Conservation (phyloP, 2,329 filamentous ascomycete species). For the Ophiocordyceps sinensis region DNA sequence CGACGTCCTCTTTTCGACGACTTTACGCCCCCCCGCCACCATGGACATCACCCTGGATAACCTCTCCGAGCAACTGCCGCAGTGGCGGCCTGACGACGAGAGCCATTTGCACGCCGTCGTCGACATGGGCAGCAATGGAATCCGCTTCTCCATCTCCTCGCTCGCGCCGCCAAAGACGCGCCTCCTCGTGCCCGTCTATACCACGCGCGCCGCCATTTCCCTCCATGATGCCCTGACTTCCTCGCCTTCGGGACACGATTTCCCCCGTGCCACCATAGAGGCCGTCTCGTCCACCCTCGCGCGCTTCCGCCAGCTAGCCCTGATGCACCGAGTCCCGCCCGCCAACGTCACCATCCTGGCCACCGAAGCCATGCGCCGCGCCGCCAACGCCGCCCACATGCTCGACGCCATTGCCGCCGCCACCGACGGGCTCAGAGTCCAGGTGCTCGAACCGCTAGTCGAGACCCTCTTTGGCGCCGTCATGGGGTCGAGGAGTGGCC, state of each 20-base stretch:
- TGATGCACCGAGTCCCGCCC: constrained; percentile 51
- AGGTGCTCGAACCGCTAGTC: constrained; percentile 61
- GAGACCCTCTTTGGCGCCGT: constrained; percentile 69
- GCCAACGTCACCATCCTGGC: constrained; percentile 61
- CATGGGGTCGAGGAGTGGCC: constrained; percentile 66
- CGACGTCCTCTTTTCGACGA: background rate
- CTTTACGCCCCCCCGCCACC: background rate
- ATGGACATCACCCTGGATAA: constrained; percentile 36
- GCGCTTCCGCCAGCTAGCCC: constrained; percentile 58
- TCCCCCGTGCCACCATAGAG: constrained; percentile 42
- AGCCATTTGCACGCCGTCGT: constrained; percentile 42
- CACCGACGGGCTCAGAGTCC: constrained; percentile 52
- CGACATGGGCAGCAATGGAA: constrained; percentile 69
- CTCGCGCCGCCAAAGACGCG: constrained; percentile 57
- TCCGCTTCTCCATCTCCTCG: constrained; percentile 80
- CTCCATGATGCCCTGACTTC: constrained; percentile 68
- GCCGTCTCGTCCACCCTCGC: constrained; percentile 52
- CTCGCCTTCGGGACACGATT: constrained; percentile 22
- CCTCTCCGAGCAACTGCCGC: constrained; percentile 30
- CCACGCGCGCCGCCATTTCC: constrained; percentile 66
- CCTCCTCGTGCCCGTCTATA: constrained; percentile 62
- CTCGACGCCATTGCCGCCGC: constrained; percentile 45
- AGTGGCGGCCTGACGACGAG: constrained; percentile 29
- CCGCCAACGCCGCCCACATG: constrained; percentile 58
- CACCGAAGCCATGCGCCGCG: constrained; percentile 77